A percentile compares a stretch with the other conserved stretches of the same genome.
Conservation (phyloP, 2,329 filamentous ascomycete genomes). For the Aureobasidium sp. region DNA sequence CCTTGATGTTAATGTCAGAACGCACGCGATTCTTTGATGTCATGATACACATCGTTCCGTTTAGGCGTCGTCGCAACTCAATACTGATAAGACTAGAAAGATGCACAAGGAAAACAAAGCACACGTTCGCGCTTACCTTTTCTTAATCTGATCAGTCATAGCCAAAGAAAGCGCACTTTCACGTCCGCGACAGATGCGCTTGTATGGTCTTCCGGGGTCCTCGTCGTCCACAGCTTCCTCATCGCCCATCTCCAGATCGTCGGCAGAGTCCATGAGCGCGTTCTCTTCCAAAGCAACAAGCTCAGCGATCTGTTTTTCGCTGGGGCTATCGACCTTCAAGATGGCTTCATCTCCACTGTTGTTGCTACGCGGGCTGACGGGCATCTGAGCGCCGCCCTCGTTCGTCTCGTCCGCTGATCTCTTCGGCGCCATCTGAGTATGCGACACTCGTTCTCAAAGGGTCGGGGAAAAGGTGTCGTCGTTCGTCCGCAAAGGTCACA, state of each 20-base stretch:
- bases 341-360: neutral
- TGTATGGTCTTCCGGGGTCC: neutral
- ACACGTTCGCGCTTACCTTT: neutral
- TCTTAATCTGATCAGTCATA: constrained; percentile 3
- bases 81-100: neutral
- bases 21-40: neutral
- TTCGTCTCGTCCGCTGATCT: neutral
- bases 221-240: neutral
- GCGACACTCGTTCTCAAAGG: neutral
- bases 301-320: constrained; percentile 3
- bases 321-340: constrained; percentile 8
- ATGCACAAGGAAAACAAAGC: neutral
- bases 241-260: neutral
- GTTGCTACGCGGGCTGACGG: neutral
- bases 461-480: neutral
- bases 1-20: neutral
- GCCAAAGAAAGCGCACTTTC: constrained; percentile 9
- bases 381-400: neutral
- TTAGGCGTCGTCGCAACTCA: neutral
- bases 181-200: constrained; percentile 9
- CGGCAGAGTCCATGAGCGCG: constrained; percentile 1
- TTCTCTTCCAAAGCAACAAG: neutral
- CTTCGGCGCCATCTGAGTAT: constrained; percentile 1
- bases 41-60: neutral
- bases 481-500: neutral